Evolutionary conservation across 1,139 yeast genomes (phyloP).

Genomic region (Nadsonia starkeyi-henricii): DNA sequence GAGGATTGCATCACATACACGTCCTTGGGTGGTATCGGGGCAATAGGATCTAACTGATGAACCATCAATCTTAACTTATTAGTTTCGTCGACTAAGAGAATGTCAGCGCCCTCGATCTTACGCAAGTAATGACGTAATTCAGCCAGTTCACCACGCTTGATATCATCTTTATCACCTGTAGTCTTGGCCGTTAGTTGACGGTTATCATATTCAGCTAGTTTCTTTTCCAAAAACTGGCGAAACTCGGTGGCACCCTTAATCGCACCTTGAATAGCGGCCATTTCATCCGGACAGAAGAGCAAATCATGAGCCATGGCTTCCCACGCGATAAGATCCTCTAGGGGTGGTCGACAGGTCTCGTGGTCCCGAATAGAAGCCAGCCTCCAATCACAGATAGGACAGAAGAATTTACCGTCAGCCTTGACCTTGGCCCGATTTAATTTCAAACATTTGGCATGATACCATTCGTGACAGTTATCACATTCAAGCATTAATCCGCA

Average conservation of each 20-base stretch:
- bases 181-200: not conserved
- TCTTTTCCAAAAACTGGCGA: constrained; percentile 14
- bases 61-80: not conserved
- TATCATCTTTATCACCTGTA: not conserved
- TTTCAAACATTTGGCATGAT: constrained; percentile 54
- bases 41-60: not conserved
- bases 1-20: no score
- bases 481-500: constrained; percentile 67
- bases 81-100: constrained; percentile 7
- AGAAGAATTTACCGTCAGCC: constrained; percentile 33
- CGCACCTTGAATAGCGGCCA: constrained; percentile 20
- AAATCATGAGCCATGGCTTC: constrained; percentile 13
- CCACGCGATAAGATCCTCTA: constrained; percentile 24
- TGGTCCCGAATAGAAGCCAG: constrained; percentile 22
- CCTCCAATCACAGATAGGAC: constrained; percentile 53
- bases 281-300: constrained; percentile 19
- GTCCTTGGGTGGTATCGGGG: not conserved
- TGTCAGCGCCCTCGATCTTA: constrained; percentile 31
- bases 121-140: constrained; percentile 30
- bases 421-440: constrained; percentile 17
- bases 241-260: constrained; percentile 21
- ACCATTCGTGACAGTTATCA: constrained; percentile 71
- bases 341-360: constrained; percentile 18
- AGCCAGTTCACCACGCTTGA: constrained; percentile 15
- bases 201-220: constrained; percentile 11